phyloP scores from a whole-genome alignment of 2,329 filamentous ascomycete species.

The Septoria petroselini region DNA sequence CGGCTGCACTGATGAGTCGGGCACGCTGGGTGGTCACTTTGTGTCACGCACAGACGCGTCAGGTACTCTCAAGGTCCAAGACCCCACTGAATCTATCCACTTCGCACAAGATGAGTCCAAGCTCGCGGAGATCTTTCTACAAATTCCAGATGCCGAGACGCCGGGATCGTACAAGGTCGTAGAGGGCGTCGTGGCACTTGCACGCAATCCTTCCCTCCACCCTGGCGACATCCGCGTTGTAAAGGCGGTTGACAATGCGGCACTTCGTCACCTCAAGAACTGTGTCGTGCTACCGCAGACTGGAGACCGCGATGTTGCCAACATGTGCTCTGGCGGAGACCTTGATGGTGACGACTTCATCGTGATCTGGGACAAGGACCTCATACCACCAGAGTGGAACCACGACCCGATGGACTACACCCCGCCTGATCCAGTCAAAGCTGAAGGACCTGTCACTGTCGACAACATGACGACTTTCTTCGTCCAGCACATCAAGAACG shows the following conservation, averaged over 20 bases:
- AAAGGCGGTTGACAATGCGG: slow-evolving; percentile 70
- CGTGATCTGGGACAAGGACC: slow-evolving; percentile 78
- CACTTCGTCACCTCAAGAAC: slow-evolving; percentile 73
- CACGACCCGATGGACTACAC: slow-evolving; percentile 74
- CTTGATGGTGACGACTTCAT: slow-evolving; percentile 95
- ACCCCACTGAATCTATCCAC: slow-evolving; percentile 39
- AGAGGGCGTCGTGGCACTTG: slow-evolving; percentile 74
- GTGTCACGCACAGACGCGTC: slow-evolving; percentile 27
- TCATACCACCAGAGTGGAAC: slow-evolving; percentile 71
- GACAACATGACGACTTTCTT: slow-evolving; percentile 81
- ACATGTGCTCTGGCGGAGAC: slow-evolving; percentile 95
- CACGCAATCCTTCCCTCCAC: slow-evolving; percentile 89
- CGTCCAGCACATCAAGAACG: slow-evolving; percentile 87
- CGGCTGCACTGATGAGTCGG: slow-evolving; percentile 84
- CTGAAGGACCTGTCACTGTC: slow-evolving; percentile 63
- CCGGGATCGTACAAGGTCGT: slow-evolving; percentile 62
- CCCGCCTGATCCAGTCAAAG: slow-evolving; percentile 54
- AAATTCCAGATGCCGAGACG: slow-evolving; percentile 58
- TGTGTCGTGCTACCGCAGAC: slow-evolving; percentile 82
- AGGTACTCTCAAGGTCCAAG: slow-evolving; percentile 40
- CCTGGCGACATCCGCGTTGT: slow-evolving; percentile 89
- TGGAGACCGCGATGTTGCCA: slow-evolving; percentile 79
- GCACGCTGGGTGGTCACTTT: slow-evolving; percentile 68
- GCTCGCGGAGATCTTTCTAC: slow-evolving; percentile 85
- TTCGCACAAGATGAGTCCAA: slow-evolving; percentile 35